Evolutionary conservation across 257 asterid genomes (phyloP).

Genomic region (Fraxinus quadrangulata): DNA sequence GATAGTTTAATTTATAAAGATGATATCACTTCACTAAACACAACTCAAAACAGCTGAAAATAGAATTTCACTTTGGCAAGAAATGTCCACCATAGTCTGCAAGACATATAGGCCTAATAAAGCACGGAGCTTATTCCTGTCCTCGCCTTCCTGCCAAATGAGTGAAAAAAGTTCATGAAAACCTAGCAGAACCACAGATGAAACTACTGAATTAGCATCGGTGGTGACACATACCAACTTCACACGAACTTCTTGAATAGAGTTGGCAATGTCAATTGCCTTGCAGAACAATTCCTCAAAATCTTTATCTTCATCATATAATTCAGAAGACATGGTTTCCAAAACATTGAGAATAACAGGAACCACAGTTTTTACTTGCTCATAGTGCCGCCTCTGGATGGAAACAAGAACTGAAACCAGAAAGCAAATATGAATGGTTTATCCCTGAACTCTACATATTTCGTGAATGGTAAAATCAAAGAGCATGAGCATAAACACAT

Average conservation of each 20-base stretch:
- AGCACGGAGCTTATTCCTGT: constrained; percentile 58
- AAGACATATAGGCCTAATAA: constrained; percentile 73
- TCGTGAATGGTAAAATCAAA: constrained; percentile 22
- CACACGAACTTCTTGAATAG: constrained; percentile 56
- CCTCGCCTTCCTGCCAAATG: constrained; percentile 58
- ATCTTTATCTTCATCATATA: constrained; percentile 52
- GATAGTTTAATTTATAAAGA: constrained; percentile 24
- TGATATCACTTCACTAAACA: constrained; percentile 22
- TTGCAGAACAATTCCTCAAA: constrained; percentile 47
- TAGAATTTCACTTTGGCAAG: constrained; percentile 34
- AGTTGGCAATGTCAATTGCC: constrained; percentile 61
- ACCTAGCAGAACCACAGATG: constrained; percentile 23
- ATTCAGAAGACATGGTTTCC: constrained; percentile 38
- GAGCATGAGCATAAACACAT: not conserved
- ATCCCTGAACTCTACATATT: constrained; percentile 6
- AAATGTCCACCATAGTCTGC: constrained; percentile 76
- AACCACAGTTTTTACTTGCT: constrained; percentile 72
- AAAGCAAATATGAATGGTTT: constrained; percentile 26
- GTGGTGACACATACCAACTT: constrained; percentile 59
- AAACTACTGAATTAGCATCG: constrained; percentile 22
- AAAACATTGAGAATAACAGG: constrained; percentile 70
- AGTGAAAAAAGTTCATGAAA: constrained; percentile 23
- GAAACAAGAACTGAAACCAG: constrained; percentile 57
- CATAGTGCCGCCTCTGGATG: constrained; percentile 66
- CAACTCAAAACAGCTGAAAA: constrained; percentile 34